Evolutionary conservation across 1,139 yeast genomes (phyloP).

Genomic region (Pichia norvegensis): DNA sequence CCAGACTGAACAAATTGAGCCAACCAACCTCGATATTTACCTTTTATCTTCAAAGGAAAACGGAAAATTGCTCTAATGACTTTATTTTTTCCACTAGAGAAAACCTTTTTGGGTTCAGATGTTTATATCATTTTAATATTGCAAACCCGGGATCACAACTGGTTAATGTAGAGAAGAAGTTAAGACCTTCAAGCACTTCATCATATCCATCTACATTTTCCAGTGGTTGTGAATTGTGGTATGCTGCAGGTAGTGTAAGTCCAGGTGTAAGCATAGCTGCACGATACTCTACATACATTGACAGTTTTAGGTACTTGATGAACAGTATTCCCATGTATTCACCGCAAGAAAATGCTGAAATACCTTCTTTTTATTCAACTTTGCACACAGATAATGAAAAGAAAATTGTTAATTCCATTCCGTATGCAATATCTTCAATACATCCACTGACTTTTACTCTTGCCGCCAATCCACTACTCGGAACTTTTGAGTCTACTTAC

Average conservation of each 20-base stretch:
- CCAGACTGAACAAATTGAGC: slow-evolving; percentile 32
- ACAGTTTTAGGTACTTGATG: slow-evolving; percentile 10
- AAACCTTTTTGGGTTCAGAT: slow-evolving; percentile 74
- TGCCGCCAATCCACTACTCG: slow-evolving; percentile 83
- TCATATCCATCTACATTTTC: slow-evolving; percentile 29
- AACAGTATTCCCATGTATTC: slow-evolving; percentile 7
- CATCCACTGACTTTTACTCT: slow-evolving; percentile 77
- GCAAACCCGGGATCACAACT: slow-evolving; percentile 2
- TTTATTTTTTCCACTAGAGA: slow-evolving; percentile 84
- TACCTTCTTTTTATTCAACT: slow-evolving; percentile 3
- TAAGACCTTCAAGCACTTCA: slow-evolving; percentile 3
- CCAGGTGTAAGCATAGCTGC: slow-evolving; percentile 81
- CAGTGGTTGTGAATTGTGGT: slow-evolving; percentile 87
- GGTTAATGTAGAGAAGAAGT: slow-evolving; percentile 1
- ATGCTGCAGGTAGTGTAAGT: slow-evolving; percentile 74
- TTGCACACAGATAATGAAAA: background rate
- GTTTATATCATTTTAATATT: slow-evolving; percentile 59
- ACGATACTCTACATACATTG: slow-evolving; percentile 65
- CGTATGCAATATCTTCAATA: slow-evolving; percentile 11
- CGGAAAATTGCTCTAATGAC: slow-evolving; percentile 63
- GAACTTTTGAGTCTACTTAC: slow-evolving; percentile 83
- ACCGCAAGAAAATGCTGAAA: background rate
- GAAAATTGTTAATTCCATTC: slow-evolving; percentile 7
- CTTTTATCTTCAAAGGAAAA: slow-evolving; percentile 61
- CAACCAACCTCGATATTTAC: slow-evolving; percentile 46